Percentiles rank a stretch among this genome's conserved stretches.
These are phyloP conservation scores for Emergomyces africanus DNA, from an alignment of 2,329 filamentous ascomycete genomes.

Conservation along the genomic window DNA sequence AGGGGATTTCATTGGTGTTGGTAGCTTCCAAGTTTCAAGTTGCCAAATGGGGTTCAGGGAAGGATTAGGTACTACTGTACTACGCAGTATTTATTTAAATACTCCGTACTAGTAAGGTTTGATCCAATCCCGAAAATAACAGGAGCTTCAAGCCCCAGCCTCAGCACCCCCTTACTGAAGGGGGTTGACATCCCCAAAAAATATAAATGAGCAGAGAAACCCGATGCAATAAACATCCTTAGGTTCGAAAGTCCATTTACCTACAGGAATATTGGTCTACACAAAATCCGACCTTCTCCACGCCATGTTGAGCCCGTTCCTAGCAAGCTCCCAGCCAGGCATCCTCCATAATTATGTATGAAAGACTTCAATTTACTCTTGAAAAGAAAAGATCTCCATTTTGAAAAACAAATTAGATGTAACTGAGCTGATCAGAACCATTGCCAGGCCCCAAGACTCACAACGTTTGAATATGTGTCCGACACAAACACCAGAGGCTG, in stretches of 20 bases:
- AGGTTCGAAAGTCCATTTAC: background rate
- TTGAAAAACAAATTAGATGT: background rate
- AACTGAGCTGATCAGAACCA: background rate
- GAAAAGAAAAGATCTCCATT: background rate
- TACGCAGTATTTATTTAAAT: too few species aligned
- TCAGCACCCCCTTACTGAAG: background rate
- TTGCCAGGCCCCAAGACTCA: conserved; percentile 24
- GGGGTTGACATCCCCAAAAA: background rate
- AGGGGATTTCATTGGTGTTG: too few species aligned
- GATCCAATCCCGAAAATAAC: too few species aligned
- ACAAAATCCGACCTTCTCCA: background rate
- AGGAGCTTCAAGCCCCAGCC: too few species aligned
- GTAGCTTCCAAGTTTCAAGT: too few species aligned
- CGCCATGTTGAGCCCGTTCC: background rate
- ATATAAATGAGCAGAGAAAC: background rate
- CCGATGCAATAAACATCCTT: background rate
- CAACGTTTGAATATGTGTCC: conserved; percentile 29
- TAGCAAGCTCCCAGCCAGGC: conserved; percentile 12
- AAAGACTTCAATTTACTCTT: background rate
- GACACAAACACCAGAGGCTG: conserved; percentile 10
- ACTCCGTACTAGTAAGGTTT: too few species aligned
- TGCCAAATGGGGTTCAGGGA: too few species aligned
- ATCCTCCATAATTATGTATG: conserved; percentile 27
- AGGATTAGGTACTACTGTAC: too few species aligned
- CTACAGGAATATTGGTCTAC: background rate